A percentile compares a stretch with the other conserved stretches of the same genome.
These are phyloP conservation scores for Verbena officinalis DNA, from an alignment of 257 asterid genomes.

Conservation along the genomic window DNA sequence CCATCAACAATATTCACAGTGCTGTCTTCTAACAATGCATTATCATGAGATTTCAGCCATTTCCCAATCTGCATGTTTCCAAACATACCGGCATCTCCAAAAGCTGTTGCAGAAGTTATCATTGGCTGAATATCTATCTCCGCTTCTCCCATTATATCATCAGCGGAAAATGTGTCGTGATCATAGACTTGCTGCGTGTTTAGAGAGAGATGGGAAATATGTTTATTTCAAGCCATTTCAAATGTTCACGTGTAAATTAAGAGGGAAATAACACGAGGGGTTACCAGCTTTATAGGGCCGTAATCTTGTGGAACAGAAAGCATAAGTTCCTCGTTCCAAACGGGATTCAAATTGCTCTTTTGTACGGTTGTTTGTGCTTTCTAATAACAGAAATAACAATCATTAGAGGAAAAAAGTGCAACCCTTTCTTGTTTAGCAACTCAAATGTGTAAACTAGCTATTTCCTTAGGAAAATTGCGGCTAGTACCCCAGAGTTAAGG, in stretches of 20 bases:
- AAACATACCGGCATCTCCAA: conserved; percentile 78
- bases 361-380: conserved; percentile 75
- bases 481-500: no score
- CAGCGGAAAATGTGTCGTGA: conserved; percentile 90
- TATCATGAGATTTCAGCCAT: conserved; percentile 87
- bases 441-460: conserved; percentile 1
- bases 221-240: not conserved
- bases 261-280: not conserved
- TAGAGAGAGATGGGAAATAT: not conserved
- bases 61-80: conserved; percentile 94
- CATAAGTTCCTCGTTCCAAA: conserved; percentile 95
- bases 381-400: conserved; percentile 44
- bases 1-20: conserved; percentile 90
- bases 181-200: conserved; percentile 80
- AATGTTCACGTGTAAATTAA: not conserved
- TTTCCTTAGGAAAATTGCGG: no score
- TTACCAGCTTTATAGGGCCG: conserved; percentile 83
- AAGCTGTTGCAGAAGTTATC: conserved; percentile 92
- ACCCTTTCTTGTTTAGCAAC: not conserved
- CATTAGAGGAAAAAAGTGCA: conserved; percentile 10
- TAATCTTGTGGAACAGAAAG: conserved; percentile 90
- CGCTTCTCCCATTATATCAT: conserved; percentile 96
- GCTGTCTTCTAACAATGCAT: conserved; percentile 82
- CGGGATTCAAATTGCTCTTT: conserved; percentile 88
- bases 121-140: conserved; percentile 92